Percentiles rank a stretch among this genome's conserved stretches.
These are phyloP conservation scores for Fusarium solani-melongenae DNA, from an alignment of 2,329 filamentous ascomycete species.

Conservation along the genomic window DNA sequence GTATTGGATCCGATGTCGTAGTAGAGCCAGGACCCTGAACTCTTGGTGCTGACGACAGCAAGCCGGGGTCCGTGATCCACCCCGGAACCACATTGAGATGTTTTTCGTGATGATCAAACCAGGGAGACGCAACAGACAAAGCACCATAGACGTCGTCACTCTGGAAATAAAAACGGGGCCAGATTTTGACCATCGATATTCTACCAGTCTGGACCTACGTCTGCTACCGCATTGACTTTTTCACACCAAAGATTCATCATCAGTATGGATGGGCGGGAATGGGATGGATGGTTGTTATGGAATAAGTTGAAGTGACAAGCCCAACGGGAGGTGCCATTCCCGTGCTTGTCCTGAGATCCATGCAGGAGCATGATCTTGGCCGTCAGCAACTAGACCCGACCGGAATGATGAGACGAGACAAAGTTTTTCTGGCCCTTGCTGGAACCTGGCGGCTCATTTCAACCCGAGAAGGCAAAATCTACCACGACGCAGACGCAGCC, in stretches of 20 bases:
- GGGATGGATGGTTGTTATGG: neutral
- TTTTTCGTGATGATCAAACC: conserved; percentile 22
- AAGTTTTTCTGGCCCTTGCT: neutral
- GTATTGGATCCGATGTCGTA: neutral
- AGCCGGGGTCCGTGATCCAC: conserved; percentile 23
- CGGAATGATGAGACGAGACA: neutral
- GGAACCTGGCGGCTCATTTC: neutral
- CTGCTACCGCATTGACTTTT: neutral
- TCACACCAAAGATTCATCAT: neutral
- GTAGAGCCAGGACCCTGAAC: conserved; percentile 19
- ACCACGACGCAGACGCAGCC: neutral
- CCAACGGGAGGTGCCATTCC: neutral
- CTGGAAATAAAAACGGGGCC: neutral
- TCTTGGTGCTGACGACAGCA: conserved; percentile 41
- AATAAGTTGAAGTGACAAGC: neutral
- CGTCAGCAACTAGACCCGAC: neutral
- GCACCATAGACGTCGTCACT: neutral
- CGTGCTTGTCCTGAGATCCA: neutral
- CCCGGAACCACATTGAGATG: conserved; percentile 25
- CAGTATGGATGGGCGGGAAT: conserved; percentile 2
- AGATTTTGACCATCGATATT: neutral
- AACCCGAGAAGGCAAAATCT: neutral
- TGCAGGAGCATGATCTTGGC: neutral
- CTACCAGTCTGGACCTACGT: neutral
- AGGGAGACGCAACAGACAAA: conserved; percentile 10